phyloP scores from a whole-genome alignment of 2,329 filamentous ascomycete genomes.

The Clonostachys sp. region DNA sequence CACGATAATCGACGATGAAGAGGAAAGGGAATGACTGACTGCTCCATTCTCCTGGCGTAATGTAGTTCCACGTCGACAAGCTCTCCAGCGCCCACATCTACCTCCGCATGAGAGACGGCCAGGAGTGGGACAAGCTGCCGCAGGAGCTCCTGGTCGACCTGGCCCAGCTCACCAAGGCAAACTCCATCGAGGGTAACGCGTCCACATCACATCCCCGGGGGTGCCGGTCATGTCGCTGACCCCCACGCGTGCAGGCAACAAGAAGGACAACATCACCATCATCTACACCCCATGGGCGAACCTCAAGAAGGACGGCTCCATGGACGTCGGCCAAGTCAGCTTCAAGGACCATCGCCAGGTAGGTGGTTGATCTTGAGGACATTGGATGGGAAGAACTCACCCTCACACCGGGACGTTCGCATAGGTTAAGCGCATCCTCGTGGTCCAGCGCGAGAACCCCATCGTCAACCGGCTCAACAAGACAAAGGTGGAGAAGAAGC shows the following conservation, averaged over 20 bases:
- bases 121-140: conserved; percentile 81
- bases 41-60: neutral
- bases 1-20: no score
- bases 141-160: conserved; percentile 75
- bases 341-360: conserved; percentile 83
- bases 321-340: conserved; percentile 91
- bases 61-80: conserved; percentile 93
- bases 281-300: conserved; percentile 99
- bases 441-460: conserved; percentile 76
- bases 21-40: no score
- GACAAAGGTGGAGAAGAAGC: conserved; percentile 84
- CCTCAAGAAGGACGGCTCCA: conserved; percentile 89
- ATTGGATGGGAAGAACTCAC: no score
- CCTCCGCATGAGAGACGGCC: conserved; percentile 72
- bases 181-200: conserved; percentile 82
- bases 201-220: neutral
- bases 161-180: conserved; percentile 97
- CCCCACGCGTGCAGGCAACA: conserved; percentile 65
- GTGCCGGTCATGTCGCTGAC: neutral
- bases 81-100: conserved; percentile 96
- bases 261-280: conserved; percentile 94
- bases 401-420: neutral
- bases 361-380: neutral
- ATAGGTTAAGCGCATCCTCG: conserved; percentile 75
- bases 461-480: conserved; percentile 98